phyloP scores from a whole-genome alignment of 495 filamentous ascomycete species.

The Annulohypoxylon bovei region DNA sequence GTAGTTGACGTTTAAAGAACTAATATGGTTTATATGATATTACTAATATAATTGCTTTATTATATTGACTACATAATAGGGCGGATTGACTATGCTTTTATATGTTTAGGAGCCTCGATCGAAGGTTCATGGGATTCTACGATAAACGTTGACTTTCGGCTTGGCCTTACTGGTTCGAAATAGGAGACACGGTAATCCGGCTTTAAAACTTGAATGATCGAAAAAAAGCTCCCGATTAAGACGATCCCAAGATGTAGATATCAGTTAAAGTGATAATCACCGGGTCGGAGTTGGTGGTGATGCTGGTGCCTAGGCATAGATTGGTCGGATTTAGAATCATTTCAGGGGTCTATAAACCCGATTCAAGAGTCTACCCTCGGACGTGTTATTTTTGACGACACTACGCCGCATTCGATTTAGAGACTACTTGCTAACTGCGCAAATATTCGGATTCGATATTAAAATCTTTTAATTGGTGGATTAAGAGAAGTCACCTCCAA shows the following conservation, averaged over 20 bases:
- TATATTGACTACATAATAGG: neutral
- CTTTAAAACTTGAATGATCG: neutral
- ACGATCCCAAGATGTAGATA: neutral
- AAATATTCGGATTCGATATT: too few relatives aligned
- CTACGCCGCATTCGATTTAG: neutral
- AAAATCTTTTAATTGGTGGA: too few relatives aligned
- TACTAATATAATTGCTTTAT: neutral
- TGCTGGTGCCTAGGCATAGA: neutral
- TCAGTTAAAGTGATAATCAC: neutral
- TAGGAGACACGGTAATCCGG: neutral
- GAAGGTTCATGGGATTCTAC: neutral
- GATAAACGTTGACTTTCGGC: neutral
- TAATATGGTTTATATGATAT: neutral
- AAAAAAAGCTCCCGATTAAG: neutral
- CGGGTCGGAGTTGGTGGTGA: conserved; percentile 4
- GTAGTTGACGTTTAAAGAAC: neutral
- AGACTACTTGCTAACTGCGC: too few relatives aligned
- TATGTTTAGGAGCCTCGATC: neutral
- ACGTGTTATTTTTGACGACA: neutral
- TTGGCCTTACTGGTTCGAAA: neutral
- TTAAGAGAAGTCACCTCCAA: too few relatives aligned
- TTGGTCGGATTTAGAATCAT: conserved; percentile 10
- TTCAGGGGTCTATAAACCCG: conserved; percentile 16
- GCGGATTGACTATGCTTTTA: neutral
- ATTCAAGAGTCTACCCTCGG: too few relatives aligned